Conservation (phyloP, 2,329 filamentous ascomycete genomes). For the Neopestalotiopsis sp. region DNA sequence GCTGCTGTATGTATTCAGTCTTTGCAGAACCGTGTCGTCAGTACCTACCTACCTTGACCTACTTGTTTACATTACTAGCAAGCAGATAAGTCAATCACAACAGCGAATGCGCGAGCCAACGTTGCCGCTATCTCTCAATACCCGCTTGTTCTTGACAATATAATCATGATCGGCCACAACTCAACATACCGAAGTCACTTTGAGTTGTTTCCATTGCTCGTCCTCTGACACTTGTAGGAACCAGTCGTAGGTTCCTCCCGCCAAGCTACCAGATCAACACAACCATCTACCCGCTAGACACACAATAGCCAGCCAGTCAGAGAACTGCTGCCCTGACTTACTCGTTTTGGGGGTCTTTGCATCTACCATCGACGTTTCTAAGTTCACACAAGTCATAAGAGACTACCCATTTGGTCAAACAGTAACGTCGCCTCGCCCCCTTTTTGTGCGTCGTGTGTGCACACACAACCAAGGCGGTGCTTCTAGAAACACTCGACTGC, state of each 20-base stretch:
- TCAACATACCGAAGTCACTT: constrained; percentile 31
- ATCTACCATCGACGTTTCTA: neutral
- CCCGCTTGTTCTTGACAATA: constrained; percentile 4
- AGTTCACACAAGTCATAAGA: neutral
- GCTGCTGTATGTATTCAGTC: neutral
- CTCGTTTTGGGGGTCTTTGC: neutral
- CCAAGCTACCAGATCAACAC: constrained; percentile 12
- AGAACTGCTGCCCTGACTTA: neutral
- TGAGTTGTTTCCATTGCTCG: constrained; percentile 28
- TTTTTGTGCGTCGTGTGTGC: too few species aligned
- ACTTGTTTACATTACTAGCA: neutral
- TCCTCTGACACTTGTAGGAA: constrained; percentile 41
- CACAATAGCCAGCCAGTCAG: neutral
- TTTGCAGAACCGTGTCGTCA: constrained; percentile 9
- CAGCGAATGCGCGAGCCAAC: neutral
- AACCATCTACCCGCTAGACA: neutral
- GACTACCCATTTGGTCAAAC: neutral
- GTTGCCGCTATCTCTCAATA: neutral
- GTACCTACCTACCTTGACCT: neutral
- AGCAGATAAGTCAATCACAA: neutral
- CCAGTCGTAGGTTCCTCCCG: constrained; percentile 38
- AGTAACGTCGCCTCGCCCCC: too few species aligned
- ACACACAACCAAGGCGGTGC: too few species aligned
- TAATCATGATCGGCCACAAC: constrained; percentile 36
- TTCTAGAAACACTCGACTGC: too few species aligned